A percentile compares a stretch with the other conserved stretches of the same genome.
phyloP scores from a whole-genome alignment of 2,329 filamentous ascomycete genomes.

The Periconia sp. region DNA sequence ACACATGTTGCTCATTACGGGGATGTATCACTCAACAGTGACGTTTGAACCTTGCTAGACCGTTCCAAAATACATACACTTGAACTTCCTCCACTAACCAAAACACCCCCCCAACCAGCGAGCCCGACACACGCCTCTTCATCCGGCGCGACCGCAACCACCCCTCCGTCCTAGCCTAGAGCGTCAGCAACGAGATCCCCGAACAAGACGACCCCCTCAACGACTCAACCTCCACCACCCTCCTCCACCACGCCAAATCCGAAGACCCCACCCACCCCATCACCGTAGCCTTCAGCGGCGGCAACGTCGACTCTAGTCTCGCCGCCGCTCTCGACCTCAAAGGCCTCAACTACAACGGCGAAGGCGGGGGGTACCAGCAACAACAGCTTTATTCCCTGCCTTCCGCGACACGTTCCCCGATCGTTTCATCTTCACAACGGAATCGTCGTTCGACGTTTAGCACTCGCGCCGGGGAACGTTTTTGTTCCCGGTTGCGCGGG shows the following conservation, averaged over 20 bases:
- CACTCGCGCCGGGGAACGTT: constrained; percentile 56
- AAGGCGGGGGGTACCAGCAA: constrained; percentile 27
- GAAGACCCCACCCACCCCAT: constrained; percentile 54
- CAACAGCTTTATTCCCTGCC: background rate
- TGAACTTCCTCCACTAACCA: too few species aligned
- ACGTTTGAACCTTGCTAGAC: too few species aligned
- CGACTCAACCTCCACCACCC: constrained; percentile 35
- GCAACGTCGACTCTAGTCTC: constrained; percentile 45
- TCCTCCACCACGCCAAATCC: constrained; percentile 47
- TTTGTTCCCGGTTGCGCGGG: constrained; percentile 53
- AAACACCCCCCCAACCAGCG: constrained; percentile 14
- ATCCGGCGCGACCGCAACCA: constrained; percentile 59
- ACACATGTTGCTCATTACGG: constrained; percentile 54
- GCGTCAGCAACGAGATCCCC: constrained; percentile 57
- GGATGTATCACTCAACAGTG: background rate
- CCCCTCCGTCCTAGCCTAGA: constrained; percentile 56
- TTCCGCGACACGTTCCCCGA: constrained; percentile 44
- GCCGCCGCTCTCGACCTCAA: constrained; percentile 50
- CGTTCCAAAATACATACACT: too few species aligned
- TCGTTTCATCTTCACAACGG: constrained; percentile 46
- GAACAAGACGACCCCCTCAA: constrained; percentile 47
- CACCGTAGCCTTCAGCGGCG: constrained; percentile 53
- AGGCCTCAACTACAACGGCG: constrained; percentile 60
- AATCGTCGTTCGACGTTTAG: constrained; percentile 47
- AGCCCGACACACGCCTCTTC: constrained; percentile 55